Evolutionary conservation across 2,329 filamentous ascomycete genomes (phyloP), one percentile per base, ranked within the genome.

Genomic region (Fusarium sp.): DNA sequence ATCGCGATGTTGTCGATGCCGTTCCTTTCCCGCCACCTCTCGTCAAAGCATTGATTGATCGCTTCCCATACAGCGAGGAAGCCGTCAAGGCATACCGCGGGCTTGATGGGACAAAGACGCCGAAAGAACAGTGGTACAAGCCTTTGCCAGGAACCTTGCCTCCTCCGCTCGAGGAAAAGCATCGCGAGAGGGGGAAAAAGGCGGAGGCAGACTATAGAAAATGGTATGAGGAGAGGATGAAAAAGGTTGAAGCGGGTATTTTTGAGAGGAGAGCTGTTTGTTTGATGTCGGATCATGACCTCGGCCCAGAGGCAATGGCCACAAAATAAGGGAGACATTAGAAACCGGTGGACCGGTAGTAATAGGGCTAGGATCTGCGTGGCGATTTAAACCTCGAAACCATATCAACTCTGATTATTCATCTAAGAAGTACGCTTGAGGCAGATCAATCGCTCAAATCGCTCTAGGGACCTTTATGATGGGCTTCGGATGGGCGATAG

Each of bases 31-130:
- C 48, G 1, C 73, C 70, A 1, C 22, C 30, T 2, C 51, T 75
- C 1, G 61, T 76, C 38, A 75, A 76, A 41, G 70, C 73, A 12
- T 30, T 68, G 8, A 26, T 76, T 5, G 74, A 76, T 52, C 66
- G 65, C 4, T 22, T 64, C 4, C 68, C 68, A 3, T 74, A 63
- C 26, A 51, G 57, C 9, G 48, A 50, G n/a, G 55, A 73, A 42
- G 3, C 24, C 13, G 66, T 66, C 24, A 45, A 50, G 20, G 24
- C 9, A 3, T 74, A 62, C 12, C 60, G 68, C 10, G 75, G 70
- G 6, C 55, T 74, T 20, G 70, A 77, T 36, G 78, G 60, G 80
- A 81, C 82, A 78, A 84, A 83, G 15, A 79, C 36, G 2, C 64
- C 64, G 7, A 57, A 63, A 26, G 57, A 58, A 3, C 34, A 63